Percentiles rank a stretch among this genome's conserved stretches.
These are phyloP conservation scores for Colletotrichum tofieldiae DNA, from an alignment of 2,329 filamentous ascomycete species.

Conservation along the genomic window DNA sequence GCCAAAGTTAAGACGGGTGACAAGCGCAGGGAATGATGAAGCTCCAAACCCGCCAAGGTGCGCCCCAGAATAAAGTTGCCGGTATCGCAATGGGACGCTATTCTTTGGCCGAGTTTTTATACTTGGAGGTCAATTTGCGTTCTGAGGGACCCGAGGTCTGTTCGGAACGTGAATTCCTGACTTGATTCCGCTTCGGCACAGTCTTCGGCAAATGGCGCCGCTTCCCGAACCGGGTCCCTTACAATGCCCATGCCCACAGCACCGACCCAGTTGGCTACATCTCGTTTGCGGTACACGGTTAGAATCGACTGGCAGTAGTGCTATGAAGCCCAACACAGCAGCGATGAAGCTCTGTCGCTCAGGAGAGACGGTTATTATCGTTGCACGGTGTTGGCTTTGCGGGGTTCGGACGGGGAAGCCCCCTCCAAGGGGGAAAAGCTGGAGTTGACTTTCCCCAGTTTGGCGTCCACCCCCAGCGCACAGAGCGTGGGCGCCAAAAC, in stretches of 20 bases:
- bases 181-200: conserved; percentile 28
- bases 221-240: conserved; percentile 20
- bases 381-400: conserved; percentile 23
- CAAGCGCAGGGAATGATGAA: conserved; percentile 10
- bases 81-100: conserved; percentile 27
- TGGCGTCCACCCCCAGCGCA: conserved; percentile 11
- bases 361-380: background rate
- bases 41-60: conserved; percentile 8
- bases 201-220: conserved; percentile 38
- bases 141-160: background rate
- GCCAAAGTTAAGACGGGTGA: conserved; percentile 1
- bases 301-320: background rate
- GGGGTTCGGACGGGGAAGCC: conserved; percentile 29
- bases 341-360: background rate
- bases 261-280: background rate
- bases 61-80: conserved; percentile 8
- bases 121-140: background rate
- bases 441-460: conserved; percentile 27
- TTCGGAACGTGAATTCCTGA: conserved; percentile 4
- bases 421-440: conserved; percentile 19
- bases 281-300: no score
- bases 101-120: background rate
- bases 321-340: background rate
- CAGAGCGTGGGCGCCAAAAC: conserved; percentile 33
- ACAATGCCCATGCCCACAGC: background rate